Evolutionary conservation across 2,329 filamentous ascomycete species (phyloP), one percentile per base, ranked within the genome.

Genomic region (Apiospora marii): DNA sequence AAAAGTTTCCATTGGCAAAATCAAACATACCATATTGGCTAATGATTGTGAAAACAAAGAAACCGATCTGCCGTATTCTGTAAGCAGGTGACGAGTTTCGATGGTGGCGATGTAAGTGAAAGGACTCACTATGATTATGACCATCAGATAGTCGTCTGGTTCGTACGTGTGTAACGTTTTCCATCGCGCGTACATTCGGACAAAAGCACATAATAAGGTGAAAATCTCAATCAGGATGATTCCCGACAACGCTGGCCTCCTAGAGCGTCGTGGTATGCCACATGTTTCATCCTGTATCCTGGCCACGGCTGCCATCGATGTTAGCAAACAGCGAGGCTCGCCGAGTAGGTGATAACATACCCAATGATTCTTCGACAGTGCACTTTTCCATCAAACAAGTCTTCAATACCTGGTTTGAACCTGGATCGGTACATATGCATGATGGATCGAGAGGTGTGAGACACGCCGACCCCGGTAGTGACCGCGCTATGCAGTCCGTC

Each of bases 111-210:
- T 34, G 7, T 3, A 19, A 10, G 27, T 4, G 5, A 22, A 44
- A 72, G 68, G 10, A 14, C 81, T 53, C 76, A 84, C 82, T 72
- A 78, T 76, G 24, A 81, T 79, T n/a, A 77, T 74, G 5, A 82
- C 74, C 77, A 84, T 82, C 24, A 84, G 75, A 74, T 82, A 84
- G 73, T 86, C 84, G 68, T 86, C 84, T 5, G 80, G 22, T 37
- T 80, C 81, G 30, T 82, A 79, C 6, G 77, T 73, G 6, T 77
- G 74, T 8, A 78, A 73, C 7, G 78, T 80, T 48, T 73, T 77
- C 81, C 81, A 82, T 16, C 84, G 77, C 22, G 79, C 79, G 67
- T 80, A 84, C 4, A 85, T 71, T n/a, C 84, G 79, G 30, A 85
- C 67, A 44, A 80, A 77, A 5, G 84, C 79, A 48, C 77, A 80